Conservation (phyloP, 495 filamentous ascomycete genomes). For the Daldinia grandis region DNA sequence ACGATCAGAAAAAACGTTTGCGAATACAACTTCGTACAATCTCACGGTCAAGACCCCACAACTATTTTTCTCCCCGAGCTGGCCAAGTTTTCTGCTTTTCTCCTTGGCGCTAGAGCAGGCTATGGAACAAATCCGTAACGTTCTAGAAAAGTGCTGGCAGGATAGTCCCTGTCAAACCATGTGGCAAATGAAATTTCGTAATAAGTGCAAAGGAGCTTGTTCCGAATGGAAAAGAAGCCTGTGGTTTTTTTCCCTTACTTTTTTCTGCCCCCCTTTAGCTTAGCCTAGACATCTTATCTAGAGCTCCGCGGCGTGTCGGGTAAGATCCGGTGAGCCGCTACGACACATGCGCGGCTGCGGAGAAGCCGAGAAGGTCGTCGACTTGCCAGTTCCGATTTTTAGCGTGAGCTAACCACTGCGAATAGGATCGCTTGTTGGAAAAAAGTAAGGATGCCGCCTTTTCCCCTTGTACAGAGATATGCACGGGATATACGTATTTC, state of each 20-base stretch:
- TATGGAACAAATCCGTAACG: conserved; percentile 44
- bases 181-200: conserved; percentile 40
- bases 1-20: conserved; percentile 39
- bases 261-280: conserved; percentile 13
- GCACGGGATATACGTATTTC: conserved; percentile 6
- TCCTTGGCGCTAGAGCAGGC: conserved; percentile 27
- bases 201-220: conserved; percentile 20
- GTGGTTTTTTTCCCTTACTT: conserved; percentile 12
- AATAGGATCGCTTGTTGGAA: conserved; percentile 9
- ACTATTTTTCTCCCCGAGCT: conserved; percentile 16
- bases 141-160: conserved; percentile 42
- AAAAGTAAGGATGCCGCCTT: conserved; percentile 1
- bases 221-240: conserved; percentile 30
- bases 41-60: conserved; percentile 30
- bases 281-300: conserved; percentile 27
- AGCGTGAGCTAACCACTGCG: conserved; percentile 1
- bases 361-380: conserved; percentile 33
- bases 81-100: conserved; percentile 27
- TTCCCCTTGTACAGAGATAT: conserved; percentile 12
- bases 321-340: conserved; percentile 41
- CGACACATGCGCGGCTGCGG: conserved; percentile 39
- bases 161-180: conserved; percentile 36
- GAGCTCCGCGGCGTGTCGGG: conserved; percentile 36
- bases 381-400: conserved; percentile 25
- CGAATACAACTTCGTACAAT: conserved; percentile 26